Evolutionary conservation across 2,329 filamentous ascomycete species (phyloP).

Genomic region (Pseudonectria buxi): DNA sequence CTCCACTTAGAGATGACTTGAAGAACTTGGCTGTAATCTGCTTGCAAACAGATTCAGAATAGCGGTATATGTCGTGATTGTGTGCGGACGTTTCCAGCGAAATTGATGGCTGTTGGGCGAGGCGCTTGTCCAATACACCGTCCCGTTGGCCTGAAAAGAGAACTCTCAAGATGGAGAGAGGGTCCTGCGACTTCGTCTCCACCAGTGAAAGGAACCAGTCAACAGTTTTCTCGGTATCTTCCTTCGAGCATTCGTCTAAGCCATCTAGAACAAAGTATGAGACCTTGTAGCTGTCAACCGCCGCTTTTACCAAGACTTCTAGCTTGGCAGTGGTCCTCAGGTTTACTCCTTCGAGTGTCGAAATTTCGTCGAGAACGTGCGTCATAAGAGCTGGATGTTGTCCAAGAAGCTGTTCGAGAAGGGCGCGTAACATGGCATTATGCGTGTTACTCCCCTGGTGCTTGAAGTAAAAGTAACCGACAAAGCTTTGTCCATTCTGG

Average conservation of each 20-base stretch:
- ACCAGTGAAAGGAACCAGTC: conserved; percentile 2
- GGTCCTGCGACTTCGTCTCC: not conserved
- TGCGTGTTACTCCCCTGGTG: not conserved
- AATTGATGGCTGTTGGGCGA: conserved; percentile 4
- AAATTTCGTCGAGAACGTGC: not conserved
- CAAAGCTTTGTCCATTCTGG: not conserved
- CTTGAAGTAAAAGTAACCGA: conserved; percentile 8
- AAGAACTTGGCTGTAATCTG: not conserved
- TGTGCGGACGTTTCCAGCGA: conserved; percentile 5
- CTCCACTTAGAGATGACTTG: not conserved
- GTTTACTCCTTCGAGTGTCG: not conserved
- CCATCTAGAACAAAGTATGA: conserved; percentile 5
- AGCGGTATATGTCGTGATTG: conserved; percentile 3
- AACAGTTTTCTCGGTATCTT: not conserved
- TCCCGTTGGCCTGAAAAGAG: conserved; percentile 7
- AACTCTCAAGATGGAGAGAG: not conserved
- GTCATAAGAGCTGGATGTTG: not conserved
- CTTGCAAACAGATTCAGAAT: not conserved
- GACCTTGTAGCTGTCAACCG: not conserved
- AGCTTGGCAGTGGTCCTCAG: conserved; percentile 2
- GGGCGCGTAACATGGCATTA: conserved; percentile 1
- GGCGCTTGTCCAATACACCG: conserved; percentile 1
- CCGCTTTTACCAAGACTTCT: not conserved
- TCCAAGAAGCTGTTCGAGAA: conserved; percentile 2
- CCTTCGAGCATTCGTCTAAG: conserved; percentile 4